Percentiles rank a stretch among this genome's conserved stretches.
phyloP scores from a whole-genome alignment of 2,329 filamentous ascomycete genomes.

The Beauveria brongniartii region DNA sequence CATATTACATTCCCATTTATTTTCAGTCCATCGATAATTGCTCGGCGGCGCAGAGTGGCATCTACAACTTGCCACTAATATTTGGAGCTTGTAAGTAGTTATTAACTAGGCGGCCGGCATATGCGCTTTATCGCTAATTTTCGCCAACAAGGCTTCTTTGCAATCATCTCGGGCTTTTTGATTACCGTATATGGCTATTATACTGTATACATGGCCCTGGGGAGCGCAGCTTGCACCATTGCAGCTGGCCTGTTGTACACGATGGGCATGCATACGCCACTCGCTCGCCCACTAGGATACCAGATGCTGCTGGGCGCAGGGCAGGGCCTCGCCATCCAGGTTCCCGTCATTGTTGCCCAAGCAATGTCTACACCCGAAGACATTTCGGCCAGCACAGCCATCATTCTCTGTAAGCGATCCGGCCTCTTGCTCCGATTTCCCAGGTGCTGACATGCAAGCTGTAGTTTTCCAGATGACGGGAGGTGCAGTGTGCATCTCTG shows the following conservation, averaged over 20 bases:
- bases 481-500: not conserved
- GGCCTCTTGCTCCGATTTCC: not conserved
- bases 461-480: conserved; percentile 5
- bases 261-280: not conserved
- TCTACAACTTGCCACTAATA: conserved; percentile 30
- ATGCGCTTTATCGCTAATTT: not conserved
- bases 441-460: not conserved
- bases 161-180: not conserved
- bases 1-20: conserved; percentile 30
- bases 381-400: not conserved
- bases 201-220: not conserved
- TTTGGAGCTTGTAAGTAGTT: not conserved
- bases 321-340: not conserved
- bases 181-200: not conserved
- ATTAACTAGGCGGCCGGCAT: no score
- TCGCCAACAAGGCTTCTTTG: not conserved
- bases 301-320: not conserved
- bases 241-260: not conserved
- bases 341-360: conserved; percentile 4
- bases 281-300: not conserved
- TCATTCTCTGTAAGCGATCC: not conserved
- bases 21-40: conserved; percentile 25
- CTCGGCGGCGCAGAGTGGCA: conserved; percentile 24
- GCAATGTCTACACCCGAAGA: not conserved
- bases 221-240: not conserved